Conservation (phyloP, 2,329 filamentous ascomycete species). For the Calonectria crousiana region DNA sequence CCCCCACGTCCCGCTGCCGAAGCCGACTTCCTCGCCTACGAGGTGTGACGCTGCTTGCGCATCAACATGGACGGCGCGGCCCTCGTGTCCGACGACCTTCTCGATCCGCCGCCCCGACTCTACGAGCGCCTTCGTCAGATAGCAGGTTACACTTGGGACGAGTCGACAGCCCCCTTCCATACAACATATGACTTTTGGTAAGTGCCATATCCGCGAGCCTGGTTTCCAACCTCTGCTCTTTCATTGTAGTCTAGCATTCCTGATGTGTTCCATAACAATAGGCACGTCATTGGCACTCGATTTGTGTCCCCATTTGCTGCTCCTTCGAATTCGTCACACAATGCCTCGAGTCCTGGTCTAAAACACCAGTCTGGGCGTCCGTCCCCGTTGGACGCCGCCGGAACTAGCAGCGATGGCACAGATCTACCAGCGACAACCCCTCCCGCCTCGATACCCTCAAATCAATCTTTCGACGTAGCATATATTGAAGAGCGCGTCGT, state of each 20-base stretch:
- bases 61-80: slow-evolving; percentile 64
- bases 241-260: slow-evolving; percentile 22
- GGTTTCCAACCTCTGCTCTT: not conserved
- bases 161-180: slow-evolving; percentile 68
- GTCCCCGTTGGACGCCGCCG: slow-evolving; percentile 56
- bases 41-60: slow-evolving; percentile 42
- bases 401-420: slow-evolving; percentile 49
- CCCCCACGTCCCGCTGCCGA: slow-evolving; percentile 30
- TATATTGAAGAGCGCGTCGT: slow-evolving; percentile 76
- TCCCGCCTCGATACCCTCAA: slow-evolving; percentile 48
- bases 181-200: slow-evolving; percentile 91
- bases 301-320: slow-evolving; percentile 64
- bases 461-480: slow-evolving; percentile 58
- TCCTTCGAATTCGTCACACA: slow-evolving; percentile 59
- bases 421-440: slow-evolving; percentile 56
- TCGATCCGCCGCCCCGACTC: slow-evolving; percentile 75
- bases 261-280: slow-evolving; percentile 44
- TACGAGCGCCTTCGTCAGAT: slow-evolving; percentile 80
- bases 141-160: slow-evolving; percentile 82
- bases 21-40: slow-evolving; percentile 34
- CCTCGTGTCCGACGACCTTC: slow-evolving; percentile 64
- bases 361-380: slow-evolving; percentile 58
- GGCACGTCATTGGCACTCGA: slow-evolving; percentile 76
- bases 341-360: slow-evolving; percentile 58
- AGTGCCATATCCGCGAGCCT: slow-evolving; percentile 31